Evolutionary conservation across 805 yeast genomes (phyloP).

Genomic region (Dipodascopsis uninucleata): DNA sequence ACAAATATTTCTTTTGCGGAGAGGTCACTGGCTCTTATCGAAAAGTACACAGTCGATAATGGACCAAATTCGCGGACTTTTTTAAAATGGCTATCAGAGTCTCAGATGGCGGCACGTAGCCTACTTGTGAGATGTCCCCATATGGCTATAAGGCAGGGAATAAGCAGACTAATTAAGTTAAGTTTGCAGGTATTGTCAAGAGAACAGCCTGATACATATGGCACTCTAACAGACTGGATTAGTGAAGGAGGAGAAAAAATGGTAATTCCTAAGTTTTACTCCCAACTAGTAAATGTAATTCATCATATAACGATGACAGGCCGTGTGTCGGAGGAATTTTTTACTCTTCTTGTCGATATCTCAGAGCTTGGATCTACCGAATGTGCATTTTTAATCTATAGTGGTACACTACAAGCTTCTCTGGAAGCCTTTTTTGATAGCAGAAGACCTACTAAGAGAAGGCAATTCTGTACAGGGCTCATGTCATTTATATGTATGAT

Average conservation of each 20-base stretch:
- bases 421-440: conserved; percentile 7
- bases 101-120: conserved; percentile 3
- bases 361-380: conserved; percentile 7
- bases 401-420: conserved; percentile 11
- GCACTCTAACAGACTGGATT: conserved; percentile 10
- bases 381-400: conserved; percentile 12
- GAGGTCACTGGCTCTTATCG: conserved; percentile 4
- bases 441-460: too few relatives aligned
- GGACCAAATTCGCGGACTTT: conserved; percentile 8
- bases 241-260: neutral
- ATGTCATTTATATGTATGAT: conserved; percentile 1
- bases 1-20: conserved; percentile 6
- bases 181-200: conserved; percentile 6
- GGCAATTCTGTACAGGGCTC: conserved; percentile 10
- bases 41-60: conserved; percentile 1
- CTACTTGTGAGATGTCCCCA: conserved; percentile 20
- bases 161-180: conserved; percentile 3
- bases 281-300: neutral
- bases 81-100: conserved; percentile 13
- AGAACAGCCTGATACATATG: conserved; percentile 9
- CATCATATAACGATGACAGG: neutral
- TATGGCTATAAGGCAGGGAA: conserved; percentile 8
- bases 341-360: conserved; percentile 8
- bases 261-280: neutral
- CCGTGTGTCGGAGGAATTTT: conserved; percentile 16